Conservation (phyloP, 805 yeast species). For the Candida verbasci region DNA sequence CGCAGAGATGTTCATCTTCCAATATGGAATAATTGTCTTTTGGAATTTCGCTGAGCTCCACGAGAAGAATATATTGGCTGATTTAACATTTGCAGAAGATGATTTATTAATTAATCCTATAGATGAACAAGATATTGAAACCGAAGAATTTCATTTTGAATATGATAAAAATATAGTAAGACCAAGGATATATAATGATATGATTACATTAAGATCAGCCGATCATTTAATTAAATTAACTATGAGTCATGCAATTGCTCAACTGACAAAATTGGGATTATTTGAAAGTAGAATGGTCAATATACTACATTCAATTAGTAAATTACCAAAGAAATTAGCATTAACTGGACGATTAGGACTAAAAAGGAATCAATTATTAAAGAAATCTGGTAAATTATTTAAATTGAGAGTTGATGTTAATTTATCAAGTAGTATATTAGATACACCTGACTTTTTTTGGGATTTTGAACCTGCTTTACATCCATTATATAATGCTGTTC, state of each 20-base stretch:
- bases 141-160: slow-evolving; percentile 80
- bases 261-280: slow-evolving; percentile 84
- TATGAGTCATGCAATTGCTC: slow-evolving; percentile 95
- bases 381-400: slow-evolving; percentile 86
- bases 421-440: slow-evolving; percentile 82
- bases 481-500: slow-evolving; percentile 82
- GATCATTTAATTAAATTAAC: slow-evolving; percentile 91
- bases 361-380: slow-evolving; percentile 76
- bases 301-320: slow-evolving; percentile 78
- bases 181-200: slow-evolving; percentile 84
- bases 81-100: slow-evolving; percentile 65
- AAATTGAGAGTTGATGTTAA: slow-evolving; percentile 92
- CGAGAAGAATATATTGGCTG: slow-evolving; percentile 91
- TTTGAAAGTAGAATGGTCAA: slow-evolving; percentile 91
- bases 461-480: slow-evolving; percentile 89
- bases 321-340: slow-evolving; percentile 84
- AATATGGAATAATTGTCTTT: slow-evolving; percentile 94
- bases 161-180: slow-evolving; percentile 60
- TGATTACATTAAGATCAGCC: slow-evolving; percentile 85
- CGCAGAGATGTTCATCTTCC: slow-evolving; percentile 85
- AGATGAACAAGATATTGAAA: slow-evolving; percentile 86
- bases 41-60: slow-evolving; percentile 95
- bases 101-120: slow-evolving; percentile 65
- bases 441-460: slow-evolving; percentile 97
- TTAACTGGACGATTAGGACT: slow-evolving; percentile 84